phyloP scores from a whole-genome alignment of 169 alveolate genomes.

The Cytauxzoon felis region DNA sequence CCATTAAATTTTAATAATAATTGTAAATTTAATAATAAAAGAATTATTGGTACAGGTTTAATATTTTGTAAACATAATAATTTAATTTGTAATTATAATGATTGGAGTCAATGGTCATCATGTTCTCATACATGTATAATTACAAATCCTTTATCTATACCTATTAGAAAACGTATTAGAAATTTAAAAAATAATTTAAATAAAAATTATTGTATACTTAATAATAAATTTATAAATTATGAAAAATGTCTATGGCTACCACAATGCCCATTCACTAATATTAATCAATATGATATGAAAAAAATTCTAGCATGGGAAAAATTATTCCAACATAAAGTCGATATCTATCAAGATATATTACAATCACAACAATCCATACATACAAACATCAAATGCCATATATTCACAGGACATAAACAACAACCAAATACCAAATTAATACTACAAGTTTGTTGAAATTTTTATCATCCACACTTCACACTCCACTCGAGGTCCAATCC shows the following conservation, averaged over 20 bases:
- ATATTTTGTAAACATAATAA: constrained; percentile 39
- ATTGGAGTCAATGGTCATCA: constrained; percentile 21
- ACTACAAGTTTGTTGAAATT: constrained; percentile 20
- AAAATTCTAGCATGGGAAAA: constrained; percentile 18
- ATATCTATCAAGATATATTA: too few species aligned
- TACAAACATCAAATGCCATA: constrained; percentile 2
- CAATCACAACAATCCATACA: too few species aligned
- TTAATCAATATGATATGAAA: not conserved
- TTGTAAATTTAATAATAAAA: not conserved
- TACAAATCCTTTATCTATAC: not conserved
- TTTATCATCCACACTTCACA: not conserved
- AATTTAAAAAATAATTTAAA: not conserved
- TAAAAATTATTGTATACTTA: not conserved
- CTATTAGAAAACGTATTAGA: not conserved
- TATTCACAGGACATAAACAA: constrained; percentile 50
- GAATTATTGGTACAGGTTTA: constrained; percentile 37
- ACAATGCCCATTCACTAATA: constrained; percentile 24
- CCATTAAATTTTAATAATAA: not conserved
- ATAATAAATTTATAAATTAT: not conserved
- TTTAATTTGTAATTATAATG: constrained; percentile 2
- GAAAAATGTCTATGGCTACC: constrained; percentile 42
- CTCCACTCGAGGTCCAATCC: too few species aligned
- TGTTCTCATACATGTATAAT: constrained; percentile 19
- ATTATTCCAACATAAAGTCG: too few species aligned
- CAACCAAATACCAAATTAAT: constrained; percentile 39